Evolutionary conservation across 2,329 filamentous ascomycete genomes (phyloP), one percentile per base, ranked within the genome.

Genomic region (Monosporascus ibericus): DNA sequence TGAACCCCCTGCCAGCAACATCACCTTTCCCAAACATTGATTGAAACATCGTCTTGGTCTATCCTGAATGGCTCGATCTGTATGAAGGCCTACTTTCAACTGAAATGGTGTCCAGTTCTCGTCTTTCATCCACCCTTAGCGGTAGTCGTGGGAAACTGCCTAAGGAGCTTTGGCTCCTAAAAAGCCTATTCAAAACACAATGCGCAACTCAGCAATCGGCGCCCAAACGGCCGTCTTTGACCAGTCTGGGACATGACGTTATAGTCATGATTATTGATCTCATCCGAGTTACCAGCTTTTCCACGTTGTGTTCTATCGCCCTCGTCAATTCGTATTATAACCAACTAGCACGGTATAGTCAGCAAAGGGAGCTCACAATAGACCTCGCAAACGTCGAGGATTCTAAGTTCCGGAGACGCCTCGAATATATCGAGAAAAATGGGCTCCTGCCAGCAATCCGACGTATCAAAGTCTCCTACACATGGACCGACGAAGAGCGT

Each of bases 161-260:
- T 30, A 3, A 9, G 27, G 27, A 1, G 8, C 27, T 30, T 30
- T 30, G 9, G 27, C 27, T 30, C 27, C 27, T 30, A 30, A 30
- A 30, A 2, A 8, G 27, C 27, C 9, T 30, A 30, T 30, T 30
- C 27, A 11, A 30, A 30, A 11, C 27, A 30, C 27, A 30, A 11
- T 8, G 8, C 27, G 25, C 46, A 3, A 58, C 52, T 36, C 46
- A 49, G n/a, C 55, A 59, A 40, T 55, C 57, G 3, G 46, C 53
- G 18, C 57, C 58, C 38, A 20, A 48, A 61, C 44, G 56, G 17
- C 42, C 53, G 6, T 50, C 48, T 14, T 27, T 51, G 34, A 42
- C 38, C 24, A 38, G 27, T 3, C 39, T 55, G 20, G 47, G 53
- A 1, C 24, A 53, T 22, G 53, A 55, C 24, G 44, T 51, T 27